phyloP scores from a whole-genome alignment of 768 basidiomycete genomes.

The Kwoniella bestiolae region DNA sequence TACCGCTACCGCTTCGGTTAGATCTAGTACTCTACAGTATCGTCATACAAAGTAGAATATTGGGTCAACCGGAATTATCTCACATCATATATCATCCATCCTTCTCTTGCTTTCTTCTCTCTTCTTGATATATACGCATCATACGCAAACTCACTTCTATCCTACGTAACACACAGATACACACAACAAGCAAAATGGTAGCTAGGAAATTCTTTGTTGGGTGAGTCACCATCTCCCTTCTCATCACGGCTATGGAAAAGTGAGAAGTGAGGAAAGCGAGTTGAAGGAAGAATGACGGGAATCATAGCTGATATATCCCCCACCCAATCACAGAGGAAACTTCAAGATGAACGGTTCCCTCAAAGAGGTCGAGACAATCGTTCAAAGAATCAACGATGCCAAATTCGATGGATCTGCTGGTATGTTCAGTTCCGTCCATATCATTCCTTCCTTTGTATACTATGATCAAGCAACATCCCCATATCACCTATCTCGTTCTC shows the following conservation, averaged over 20 bases:
- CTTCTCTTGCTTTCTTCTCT: neutral
- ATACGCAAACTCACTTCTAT: neutral
- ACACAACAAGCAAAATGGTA: conserved; percentile 22
- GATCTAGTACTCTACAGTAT: too few relatives aligned
- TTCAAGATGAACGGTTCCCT: conserved; percentile 92
- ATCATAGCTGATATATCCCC: neutral
- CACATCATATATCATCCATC: neutral
- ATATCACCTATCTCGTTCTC: neutral
- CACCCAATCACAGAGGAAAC: conserved; percentile 71
- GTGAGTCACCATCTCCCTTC: conserved; percentile 4
- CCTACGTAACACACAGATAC: neutral
- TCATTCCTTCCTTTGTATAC: neutral
- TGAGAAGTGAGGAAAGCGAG: neutral
- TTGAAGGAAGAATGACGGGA: neutral
- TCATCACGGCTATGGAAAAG: neutral
- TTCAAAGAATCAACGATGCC: conserved; percentile 75
- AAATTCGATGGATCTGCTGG: conserved; percentile 77
- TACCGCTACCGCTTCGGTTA: neutral
- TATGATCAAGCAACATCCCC: neutral
- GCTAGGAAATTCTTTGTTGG: conserved; percentile 31
- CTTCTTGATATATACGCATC: neutral
- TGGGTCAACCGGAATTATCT: too few relatives aligned
- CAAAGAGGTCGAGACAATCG: conserved; percentile 68
- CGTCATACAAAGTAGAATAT: too few relatives aligned
- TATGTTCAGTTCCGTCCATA: conserved; percentile 57